Percentiles rank a stretch among this genome's conserved stretches.
These are phyloP conservation scores for Aspergillus egyptiacus DNA, from an alignment of 495 filamentous ascomycete species.

Conservation along the genomic window DNA sequence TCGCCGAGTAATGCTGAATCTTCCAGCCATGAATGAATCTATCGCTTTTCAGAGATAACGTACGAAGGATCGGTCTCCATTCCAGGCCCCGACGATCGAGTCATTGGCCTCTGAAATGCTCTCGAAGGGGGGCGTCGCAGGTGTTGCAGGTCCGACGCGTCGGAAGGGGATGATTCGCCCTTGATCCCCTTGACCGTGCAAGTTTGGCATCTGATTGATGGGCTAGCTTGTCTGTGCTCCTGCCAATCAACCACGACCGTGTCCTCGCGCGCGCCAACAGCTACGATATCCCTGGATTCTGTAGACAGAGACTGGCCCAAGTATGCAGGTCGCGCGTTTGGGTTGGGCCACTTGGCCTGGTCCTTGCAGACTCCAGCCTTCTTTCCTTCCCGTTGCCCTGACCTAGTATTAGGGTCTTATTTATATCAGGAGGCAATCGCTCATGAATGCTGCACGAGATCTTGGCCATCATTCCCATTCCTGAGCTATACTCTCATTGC, in stretches of 20 bases:
- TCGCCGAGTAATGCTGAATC: slow-evolving; percentile 8
- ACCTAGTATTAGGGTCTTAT: background rate
- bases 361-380: slow-evolving; percentile 21
- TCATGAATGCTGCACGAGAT: slow-evolving; percentile 12
- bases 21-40: slow-evolving; percentile 2
- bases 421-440: slow-evolving; percentile 16
- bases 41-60: slow-evolving; percentile 3
- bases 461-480: slow-evolving; percentile 12
- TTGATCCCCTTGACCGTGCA: slow-evolving; percentile 12
- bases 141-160: slow-evolving; percentile 12
- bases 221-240: slow-evolving; percentile 4
- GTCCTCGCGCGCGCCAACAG: slow-evolving; percentile 16
- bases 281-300: slow-evolving; percentile 10
- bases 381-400: background rate
- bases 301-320: slow-evolving; percentile 10
- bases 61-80: background rate
- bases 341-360: slow-evolving; percentile 7
- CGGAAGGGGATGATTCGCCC: slow-evolving; percentile 15
- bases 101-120: background rate
- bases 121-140: background rate
- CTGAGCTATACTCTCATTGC: background rate
- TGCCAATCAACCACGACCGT: slow-evolving; percentile 17
- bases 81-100: slow-evolving; percentile 1
- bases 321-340: slow-evolving; percentile 20
- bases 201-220: slow-evolving; percentile 17